Evolutionary conservation across 2,329 filamentous ascomycete genomes (phyloP).

Genomic region (Fusarium miscanthi): DNA sequence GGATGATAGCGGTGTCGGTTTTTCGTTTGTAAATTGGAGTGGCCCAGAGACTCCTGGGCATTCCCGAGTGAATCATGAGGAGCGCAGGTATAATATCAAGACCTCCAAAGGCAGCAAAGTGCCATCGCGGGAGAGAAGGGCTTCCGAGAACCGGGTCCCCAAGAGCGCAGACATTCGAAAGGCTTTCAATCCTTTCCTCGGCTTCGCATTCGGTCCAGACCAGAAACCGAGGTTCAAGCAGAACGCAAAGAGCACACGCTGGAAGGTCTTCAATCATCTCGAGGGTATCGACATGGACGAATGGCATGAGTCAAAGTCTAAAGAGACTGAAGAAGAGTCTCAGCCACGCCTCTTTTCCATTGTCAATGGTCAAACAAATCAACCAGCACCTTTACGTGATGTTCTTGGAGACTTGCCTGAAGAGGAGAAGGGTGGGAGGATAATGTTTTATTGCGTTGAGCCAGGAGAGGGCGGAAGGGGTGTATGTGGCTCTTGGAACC

Average conservation of each 20-base stretch:
- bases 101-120: neutral
- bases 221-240: neutral
- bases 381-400: constrained; percentile 24
- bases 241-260: constrained; percentile 25
- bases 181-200: constrained; percentile 38
- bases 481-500: constrained; percentile 9
- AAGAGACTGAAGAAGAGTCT: neutral
- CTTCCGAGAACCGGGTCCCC: neutral
- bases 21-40: neutral
- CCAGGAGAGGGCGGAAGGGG: constrained; percentile 24
- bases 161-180: neutral
- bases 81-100: neutral
- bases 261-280: constrained; percentile 34
- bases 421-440: neutral
- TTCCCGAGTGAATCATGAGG: neutral
- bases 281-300: constrained; percentile 35
- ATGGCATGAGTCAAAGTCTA: constrained; percentile 20
- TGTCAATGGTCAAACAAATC: neutral
- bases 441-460: constrained; percentile 24
- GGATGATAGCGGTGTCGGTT: neutral
- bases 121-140: neutral
- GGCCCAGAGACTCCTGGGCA: neutral
- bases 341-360: constrained; percentile 21
- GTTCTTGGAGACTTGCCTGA: constrained; percentile 28
- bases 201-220: neutral